Percentiles rank a stretch among this genome's conserved stretches.
Conservation (phyloP, 140 eudicot species). For the Ambrosia hybrid region DNA sequence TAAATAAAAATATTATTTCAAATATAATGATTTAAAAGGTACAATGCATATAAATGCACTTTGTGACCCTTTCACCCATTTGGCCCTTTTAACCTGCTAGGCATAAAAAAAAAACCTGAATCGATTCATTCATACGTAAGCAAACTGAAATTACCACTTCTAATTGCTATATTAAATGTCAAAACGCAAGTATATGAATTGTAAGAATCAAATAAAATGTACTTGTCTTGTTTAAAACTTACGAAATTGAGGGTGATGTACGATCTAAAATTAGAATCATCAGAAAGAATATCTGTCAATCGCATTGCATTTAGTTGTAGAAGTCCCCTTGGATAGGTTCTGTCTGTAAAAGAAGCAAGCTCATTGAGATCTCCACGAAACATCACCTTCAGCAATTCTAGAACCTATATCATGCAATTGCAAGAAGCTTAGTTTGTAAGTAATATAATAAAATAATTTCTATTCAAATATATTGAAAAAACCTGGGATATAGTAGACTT, state of each 20-base stretch:
- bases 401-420: constrained; percentile 54
- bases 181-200: constrained; percentile 2
- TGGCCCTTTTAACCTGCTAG: no score
- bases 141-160: neutral
- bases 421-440: constrained; percentile 17
- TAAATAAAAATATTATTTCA: no score
- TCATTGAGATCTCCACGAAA: constrained; percentile 49
- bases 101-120: no score
- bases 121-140: constrained; percentile 12
- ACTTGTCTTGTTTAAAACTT: constrained; percentile 30
- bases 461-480: constrained; percentile 16
- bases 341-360: constrained; percentile 38
- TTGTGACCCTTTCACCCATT: no score
- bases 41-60: no score
- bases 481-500: constrained; percentile 87
- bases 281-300: constrained; percentile 78
- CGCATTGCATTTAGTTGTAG: constrained; percentile 93
- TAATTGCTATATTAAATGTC: constrained; percentile 11
- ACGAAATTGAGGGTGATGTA: constrained; percentile 75
- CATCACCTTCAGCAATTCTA: constrained; percentile 65
- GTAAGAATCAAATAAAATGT: constrained; percentile 11
- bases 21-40: no score
- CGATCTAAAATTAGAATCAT: constrained; percentile 93
- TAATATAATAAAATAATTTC: neutral
- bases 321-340: constrained; percentile 66